Evolutionary conservation across 2,329 filamentous ascomycete genomes (phyloP).

Genomic region (Clathrospora elynae): DNA sequence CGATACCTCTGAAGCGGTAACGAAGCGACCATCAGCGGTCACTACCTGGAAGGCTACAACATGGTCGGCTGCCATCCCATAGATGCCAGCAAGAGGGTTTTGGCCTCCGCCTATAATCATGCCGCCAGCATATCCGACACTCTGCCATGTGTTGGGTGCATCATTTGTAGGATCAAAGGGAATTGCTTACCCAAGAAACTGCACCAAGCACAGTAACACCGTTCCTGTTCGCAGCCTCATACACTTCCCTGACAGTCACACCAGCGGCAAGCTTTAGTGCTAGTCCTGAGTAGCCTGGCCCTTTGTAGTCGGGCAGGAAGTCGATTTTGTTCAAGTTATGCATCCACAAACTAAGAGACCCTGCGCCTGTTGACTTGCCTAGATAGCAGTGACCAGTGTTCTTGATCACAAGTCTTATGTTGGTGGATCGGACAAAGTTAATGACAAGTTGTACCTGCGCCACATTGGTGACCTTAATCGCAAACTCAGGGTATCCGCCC

Average conservation of each 20-base stretch:
- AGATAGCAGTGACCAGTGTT: slow-evolving; percentile 42
- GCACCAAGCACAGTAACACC: slow-evolving; percentile 32
- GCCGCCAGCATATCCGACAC: slow-evolving; percentile 54
- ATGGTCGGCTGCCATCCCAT: slow-evolving; percentile 39
- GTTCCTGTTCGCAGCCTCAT: slow-evolving; percentile 31
- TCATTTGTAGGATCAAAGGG: background rate
- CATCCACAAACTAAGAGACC: slow-evolving; percentile 38
- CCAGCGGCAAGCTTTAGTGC: slow-evolving; percentile 39
- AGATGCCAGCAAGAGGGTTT: slow-evolving; percentile 55
- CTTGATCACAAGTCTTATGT: slow-evolving; percentile 37
- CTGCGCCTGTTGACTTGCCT: slow-evolving; percentile 33
- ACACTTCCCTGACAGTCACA: slow-evolving; percentile 35
- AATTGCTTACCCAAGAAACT: slow-evolving; percentile 20
- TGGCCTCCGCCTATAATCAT: slow-evolving; percentile 57
- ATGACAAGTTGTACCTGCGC: slow-evolving; percentile 35
- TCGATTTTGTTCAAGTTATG: slow-evolving; percentile 38
- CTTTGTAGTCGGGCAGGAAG: slow-evolving; percentile 30
- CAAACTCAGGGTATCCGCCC: slow-evolving; percentile 37
- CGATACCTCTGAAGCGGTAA: slow-evolving; percentile 7
- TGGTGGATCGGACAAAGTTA: slow-evolving; percentile 36
- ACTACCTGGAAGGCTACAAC: slow-evolving; percentile 29
- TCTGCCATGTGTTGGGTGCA: slow-evolving; percentile 21
- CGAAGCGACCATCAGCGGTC: slow-evolving; percentile 21
- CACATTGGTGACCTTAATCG: slow-evolving; percentile 30
- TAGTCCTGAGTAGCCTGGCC: slow-evolving; percentile 32